Base-by-base conservation (phyloP, 1,284 basidiomycete genomes). In the Trametes polyzona region DNA sequence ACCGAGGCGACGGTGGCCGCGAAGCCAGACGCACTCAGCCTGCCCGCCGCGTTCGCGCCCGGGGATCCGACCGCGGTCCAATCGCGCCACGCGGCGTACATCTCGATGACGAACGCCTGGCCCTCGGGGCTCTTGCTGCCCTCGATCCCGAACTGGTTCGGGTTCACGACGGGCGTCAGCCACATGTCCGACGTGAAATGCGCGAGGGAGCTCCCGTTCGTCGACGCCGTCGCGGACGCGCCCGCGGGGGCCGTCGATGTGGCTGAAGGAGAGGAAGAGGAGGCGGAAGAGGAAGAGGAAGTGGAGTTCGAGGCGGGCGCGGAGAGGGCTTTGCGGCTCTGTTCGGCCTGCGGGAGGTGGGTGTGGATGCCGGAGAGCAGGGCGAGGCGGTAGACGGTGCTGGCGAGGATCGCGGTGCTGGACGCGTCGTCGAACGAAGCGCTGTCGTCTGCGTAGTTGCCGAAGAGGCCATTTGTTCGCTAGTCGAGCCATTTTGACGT, bases 331-430 rank as follows among this genome's bases (percentile, higher is more conserved):
- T 73, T 64, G 21, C 90, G 78, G 10, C 77, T 76, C 17, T 71
- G 70, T 65, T 90, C 87, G 0, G 92, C 91, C 10, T 73, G 64
- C 0, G 82, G 77, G n/a, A 88, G 64, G 64, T 83, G 72, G 2
- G 73, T 76, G 58, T 83, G 77, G 5, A 80, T 75, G 21, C 76
- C 74, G 37, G 78, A 72, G 19, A 92, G 67, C 1, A 84, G 70
- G 0, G 84, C 82, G 46, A 88, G 75, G 7, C 88, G 82, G 72
- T 92, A 93, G 4, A 92, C 90, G 0, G 89, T 85, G 52, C 86
- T 80, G 0, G 93, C 90, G 50, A 96, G 75, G 32, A 96, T 79
- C 0, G 92, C 86, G 0, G 91, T 87, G 5, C 86, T 86, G 0
- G 92, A 74, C 0, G 87, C 82, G 65, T 96, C 94, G 66, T 84